Base-by-base conservation (phyloP, 2,329 filamentous ascomycete species). In the Penicillium sp. region DNA sequence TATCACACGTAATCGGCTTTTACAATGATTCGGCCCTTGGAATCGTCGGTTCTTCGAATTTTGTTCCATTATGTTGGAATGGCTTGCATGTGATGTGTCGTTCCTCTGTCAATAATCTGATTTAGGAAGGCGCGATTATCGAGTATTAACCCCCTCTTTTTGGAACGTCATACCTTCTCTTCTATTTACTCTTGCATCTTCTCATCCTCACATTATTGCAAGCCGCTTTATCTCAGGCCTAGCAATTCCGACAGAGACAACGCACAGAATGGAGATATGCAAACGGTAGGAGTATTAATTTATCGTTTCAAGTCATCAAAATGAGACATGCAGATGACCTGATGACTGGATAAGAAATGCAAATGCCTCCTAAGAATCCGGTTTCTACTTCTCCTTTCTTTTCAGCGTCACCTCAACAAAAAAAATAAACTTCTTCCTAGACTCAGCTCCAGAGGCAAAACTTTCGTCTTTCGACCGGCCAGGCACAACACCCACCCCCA, bases 401-500 rank as follows among this genome's bases (percentile, higher is more conserved):
- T 77, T 80, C 65, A 84, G 71, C 61, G 86, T 80, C 68, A 90
- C 87, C 73, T 92, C 89, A 0, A 88, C 89, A 5, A 89, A 90
- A 52, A 80, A 84, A 0, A 90, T 91, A 53, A 95, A 79, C 35
- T 91, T 83, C 66, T 96, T 83, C 60, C 90, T 80, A 63, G 80
- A 89, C 73, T 91, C 69, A n/a, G 80, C 76, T 13, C 74, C 77
- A 19, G 75, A 43, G 11, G 16, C n/a, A 19, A 48, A 54, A 22
- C 78, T 72, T 5, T 72, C 74, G 9, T 76, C 75, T 75, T 77
- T 45, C 16, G 77, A 73, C 2, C 78, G 84, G 31, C 88, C 88
- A 14, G 91, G 80, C 16, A 91, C 87, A 73, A 89, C n/a, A 93
- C 67, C 90, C 86, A 1, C 91, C 90, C 5, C 90, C 90, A 0